Conservation (phyloP, 495 filamentous ascomycete genomes). For the Friedmanniomyces simplex region DNA sequence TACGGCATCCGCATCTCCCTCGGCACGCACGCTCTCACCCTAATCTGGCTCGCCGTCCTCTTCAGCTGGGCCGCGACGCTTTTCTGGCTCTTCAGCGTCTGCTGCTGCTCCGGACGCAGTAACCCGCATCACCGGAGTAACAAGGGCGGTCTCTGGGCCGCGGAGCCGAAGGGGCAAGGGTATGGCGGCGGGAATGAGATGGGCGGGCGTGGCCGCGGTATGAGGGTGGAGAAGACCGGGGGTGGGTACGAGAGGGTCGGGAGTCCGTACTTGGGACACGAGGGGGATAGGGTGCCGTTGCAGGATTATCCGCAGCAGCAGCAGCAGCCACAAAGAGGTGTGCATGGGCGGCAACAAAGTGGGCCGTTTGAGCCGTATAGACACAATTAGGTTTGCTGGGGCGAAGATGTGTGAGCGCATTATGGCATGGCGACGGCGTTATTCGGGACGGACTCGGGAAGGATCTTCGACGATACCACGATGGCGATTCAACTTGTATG, state of each 20-base stretch:
- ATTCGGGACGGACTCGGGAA: background rate
- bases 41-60: conserved; percentile 67
- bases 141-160: conserved; percentile 18
- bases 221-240: conserved; percentile 31
- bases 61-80: conserved; percentile 61
- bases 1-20: conserved; percentile 57
- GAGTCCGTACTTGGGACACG: conserved; percentile 26
- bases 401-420: background rate
- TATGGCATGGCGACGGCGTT: background rate
- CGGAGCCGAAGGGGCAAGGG: conserved; percentile 11
- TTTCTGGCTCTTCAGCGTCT: conserved; percentile 85
- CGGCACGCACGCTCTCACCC: conserved; percentile 55
- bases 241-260: conserved; percentile 37
- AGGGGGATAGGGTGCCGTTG: conserved; percentile 18
- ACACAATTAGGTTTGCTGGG: too few relatives aligned
- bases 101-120: conserved; percentile 66
- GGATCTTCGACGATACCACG: background rate
- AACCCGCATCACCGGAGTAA: conserved; percentile 21
- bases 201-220: conserved; percentile 14
- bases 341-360: conserved; percentile 9
- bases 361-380: conserved; percentile 32
- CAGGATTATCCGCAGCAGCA: conserved; percentile 18
- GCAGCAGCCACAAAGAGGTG: too few relatives aligned
- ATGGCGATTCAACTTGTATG: background rate
- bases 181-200: background rate